A percentile compares a stretch with the other conserved stretches of the same genome.
phyloP scores from a whole-genome alignment of 345 rosid species.

The Hibiscus mutabilis region DNA sequence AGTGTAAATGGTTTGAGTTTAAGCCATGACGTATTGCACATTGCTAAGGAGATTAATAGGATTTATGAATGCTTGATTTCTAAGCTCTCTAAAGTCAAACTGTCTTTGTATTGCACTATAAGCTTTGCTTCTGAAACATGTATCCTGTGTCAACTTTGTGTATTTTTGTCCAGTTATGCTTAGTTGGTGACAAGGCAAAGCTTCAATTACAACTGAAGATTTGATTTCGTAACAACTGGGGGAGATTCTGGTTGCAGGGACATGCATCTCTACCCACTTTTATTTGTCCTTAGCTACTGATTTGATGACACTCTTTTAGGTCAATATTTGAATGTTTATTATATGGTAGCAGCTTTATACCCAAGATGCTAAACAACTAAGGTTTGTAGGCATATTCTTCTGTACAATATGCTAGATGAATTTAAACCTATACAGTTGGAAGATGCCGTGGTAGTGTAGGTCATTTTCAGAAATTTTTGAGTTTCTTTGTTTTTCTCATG shows the following conservation, averaged over 20 bases:
- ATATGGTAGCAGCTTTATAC: slow-evolving; percentile 1
- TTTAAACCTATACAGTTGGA: not conserved
- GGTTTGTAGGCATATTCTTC: not conserved
- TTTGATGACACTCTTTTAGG: not conserved
- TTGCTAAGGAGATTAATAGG: no score
- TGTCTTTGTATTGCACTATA: no score
- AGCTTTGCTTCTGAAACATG: no score
- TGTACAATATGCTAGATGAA: not conserved
- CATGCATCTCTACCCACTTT: not conserved
- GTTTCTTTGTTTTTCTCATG: no score
- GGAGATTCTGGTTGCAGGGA: not conserved
- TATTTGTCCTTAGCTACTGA: not conserved
- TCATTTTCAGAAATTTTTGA: not conserved
- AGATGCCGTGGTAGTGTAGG: not conserved
- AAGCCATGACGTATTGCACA: no score
- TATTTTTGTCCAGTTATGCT: no score
- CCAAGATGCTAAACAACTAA: not conserved
- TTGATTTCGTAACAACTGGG: not conserved
- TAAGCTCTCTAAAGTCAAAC: no score
- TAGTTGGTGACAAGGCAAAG: not conserved
- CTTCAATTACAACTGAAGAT: not conserved
- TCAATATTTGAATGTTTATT: slow-evolving; percentile 5
- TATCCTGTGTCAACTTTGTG: no score
- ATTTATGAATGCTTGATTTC: no score
- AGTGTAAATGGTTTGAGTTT: no score